Evolutionary conservation across 2,329 filamentous ascomycete genomes (phyloP), one percentile per base, ranked within the genome.

Genomic region (Thelonectria olida): DNA sequence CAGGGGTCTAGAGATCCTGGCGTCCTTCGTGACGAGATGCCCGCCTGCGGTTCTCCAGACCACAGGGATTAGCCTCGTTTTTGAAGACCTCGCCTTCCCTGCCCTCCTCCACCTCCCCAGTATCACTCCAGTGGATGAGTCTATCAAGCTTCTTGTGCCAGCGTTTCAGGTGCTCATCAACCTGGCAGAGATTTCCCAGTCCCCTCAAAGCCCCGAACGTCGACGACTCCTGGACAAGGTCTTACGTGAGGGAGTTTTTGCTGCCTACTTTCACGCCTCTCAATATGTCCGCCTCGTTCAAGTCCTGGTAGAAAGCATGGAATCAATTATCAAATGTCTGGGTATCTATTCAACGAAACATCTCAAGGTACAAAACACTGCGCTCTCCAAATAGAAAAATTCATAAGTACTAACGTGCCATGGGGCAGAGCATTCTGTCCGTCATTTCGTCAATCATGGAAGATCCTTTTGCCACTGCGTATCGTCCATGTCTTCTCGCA

Each of bases 31-130:
- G 38, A 63, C 73, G 10, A 82, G 79, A 51, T 85, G 87, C 42
- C 83, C 87, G 0, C 64, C 78, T 2, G 72, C 76, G 5, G 80
- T 90, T 2, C 81, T 94, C 44, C 75, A 75, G 12, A 81, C 82
- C 45, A 91, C 88, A 0, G 91, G 91, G 1, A 85, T 95, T 7
- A 85, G 84, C 20, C 78, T 83, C 13, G 84, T 95, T 23, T 90
- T 95, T 62, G 85, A 90, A 69, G 85, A 92, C 19, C 85, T 89
- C 3, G 77, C 92, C 2, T 84, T 89, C 65, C 91, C 92, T 1
- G 88, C 89, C 34, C 83, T 97, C n/a, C 83, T 90, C 7, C 92
- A 88, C 69, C 82, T 97, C 6, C 94, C 95, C 0, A 87, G 84
- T 12, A 80, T 97, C 41, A 97, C 92, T 0, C 88, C 91, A 0